Evolutionary conservation across 495 filamentous ascomycete species (phyloP), one percentile per base, ranked within the genome.

Genomic region (Trypethelium eluteriae): DNA sequence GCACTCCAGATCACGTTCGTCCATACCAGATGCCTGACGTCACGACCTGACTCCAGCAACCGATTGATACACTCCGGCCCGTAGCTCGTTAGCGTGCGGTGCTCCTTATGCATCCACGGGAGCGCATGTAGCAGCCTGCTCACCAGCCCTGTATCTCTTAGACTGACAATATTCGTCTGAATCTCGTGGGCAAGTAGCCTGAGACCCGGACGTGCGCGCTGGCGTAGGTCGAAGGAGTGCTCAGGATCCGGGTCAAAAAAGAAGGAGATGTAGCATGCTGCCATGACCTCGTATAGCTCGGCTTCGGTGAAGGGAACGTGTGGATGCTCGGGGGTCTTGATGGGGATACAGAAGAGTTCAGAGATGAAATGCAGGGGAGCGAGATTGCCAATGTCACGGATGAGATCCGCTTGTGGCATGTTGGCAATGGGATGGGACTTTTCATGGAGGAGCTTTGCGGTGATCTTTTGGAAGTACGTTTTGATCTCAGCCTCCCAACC

Each of bases 211-310:
- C 77, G 71, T 1, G 86, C 82, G 49, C 79, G 77, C 49, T 84
- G 79, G 39, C 84, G 84, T 1, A 86, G 80, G 49, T 80, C 79
- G 77, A 88, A 89, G 2, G 87, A 85, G 50, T 84, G 81, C 0
- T 79, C 81, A n/a, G 83, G 79, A 70, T 91, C 88, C 34, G 79
- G 78, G 69, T 89, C 86, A 57, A 86, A 86, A 70, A 89, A 87
- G 61, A 88, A 82, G 68, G 81, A 85, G 32, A 80, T 80, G 70
- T 85, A 87, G 46, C 90, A 79, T 49, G 84, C 76, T 4, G 82
- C 77, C 72, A 88, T 75, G 61, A 85, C 75, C 38, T 80, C 70
- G 72, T 89, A 89, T 12, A 91, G 72, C 64, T 90, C 82, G 7
- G 75, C 69, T 67, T 84, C 83, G 6, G 80, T 81, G 68, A 88